Base-by-base conservation (phyloP, 106 monocot species). In the Dendrobium nobile region DNA sequence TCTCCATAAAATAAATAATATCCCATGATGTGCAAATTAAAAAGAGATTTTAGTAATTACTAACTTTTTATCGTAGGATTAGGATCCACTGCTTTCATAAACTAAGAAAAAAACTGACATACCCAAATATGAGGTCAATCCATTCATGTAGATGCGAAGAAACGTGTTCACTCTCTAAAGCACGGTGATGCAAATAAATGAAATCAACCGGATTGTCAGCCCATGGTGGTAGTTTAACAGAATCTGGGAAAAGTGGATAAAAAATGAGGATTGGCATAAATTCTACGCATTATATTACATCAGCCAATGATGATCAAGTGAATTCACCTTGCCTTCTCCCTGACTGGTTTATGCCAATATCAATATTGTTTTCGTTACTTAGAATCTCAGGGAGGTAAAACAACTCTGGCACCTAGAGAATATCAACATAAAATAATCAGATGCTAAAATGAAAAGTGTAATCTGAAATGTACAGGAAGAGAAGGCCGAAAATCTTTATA, bases 81-180 rank as follows among this genome's bases (percentile, higher is more conserved):
- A 51, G 28, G 48, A 28, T 24, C 56, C 1, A 33, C 45, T 61
- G 20, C 9, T 64, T 33, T 70, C 70, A 70, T 16, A 43, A 19
- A 74, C 16, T 7, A 42, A 41, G 70, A 44, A 43, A 17, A 87
- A 3, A 70, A 68, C 19, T 44, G n/a, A 33, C 82, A 75, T 93
- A 99, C 99, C 99, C 99, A 85, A 99, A 99, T 86, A 95, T 93
- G 75, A 99, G 89, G 77, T 99, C 99, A 55, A 99, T 95, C 99
- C 99, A 99, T 78, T 99, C 93, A 84, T 99, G 91, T 68, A 99
- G 83, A 90, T 99, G 99, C 70, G 85, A 87, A 74, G 99, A 99
- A 40, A 93, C 95, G 81, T 99, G 87, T 83, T 95, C 99, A 84
- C 99, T 99, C 85, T 99, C 99, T 83, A 99, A 91, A 78, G 99